phyloP scores from a whole-genome alignment of 2,329 filamentous ascomycete genomes.

The Ilyonectria robusta region DNA sequence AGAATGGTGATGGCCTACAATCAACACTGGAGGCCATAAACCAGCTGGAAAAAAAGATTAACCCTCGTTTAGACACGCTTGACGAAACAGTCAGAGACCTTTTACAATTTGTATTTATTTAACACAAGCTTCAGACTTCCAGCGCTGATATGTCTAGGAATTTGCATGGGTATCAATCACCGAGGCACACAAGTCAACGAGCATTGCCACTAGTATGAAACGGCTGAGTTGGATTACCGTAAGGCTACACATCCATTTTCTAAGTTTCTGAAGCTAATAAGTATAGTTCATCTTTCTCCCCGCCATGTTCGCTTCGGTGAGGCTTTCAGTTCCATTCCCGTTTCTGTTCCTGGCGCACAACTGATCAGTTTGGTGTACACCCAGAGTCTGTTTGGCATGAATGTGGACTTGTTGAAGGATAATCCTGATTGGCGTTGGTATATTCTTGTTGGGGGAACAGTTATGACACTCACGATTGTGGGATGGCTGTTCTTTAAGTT shows the following conservation, averaged over 20 bases:
- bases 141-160: not conserved
- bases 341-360: not conserved
- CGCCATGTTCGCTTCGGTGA: not conserved
- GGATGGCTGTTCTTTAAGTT: not conserved
- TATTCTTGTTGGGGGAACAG: not conserved
- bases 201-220: not conserved
- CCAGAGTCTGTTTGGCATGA: not conserved
- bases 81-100: conserved; percentile 6
- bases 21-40: not conserved
- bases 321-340: not conserved
- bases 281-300: not conserved
- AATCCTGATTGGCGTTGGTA: conserved; percentile 2
- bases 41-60: not conserved
- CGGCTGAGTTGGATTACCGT: conserved; percentile 4
- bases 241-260: not conserved
- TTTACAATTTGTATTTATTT: not conserved
- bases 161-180: conserved; percentile 5
- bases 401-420: not conserved
- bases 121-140: not conserved
- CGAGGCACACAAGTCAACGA: not conserved
- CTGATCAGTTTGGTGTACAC: not conserved
- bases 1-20: not conserved
- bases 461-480: not conserved
- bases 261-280: not conserved
- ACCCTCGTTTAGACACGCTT: not conserved